Percentiles rank a stretch among this genome's conserved stretches.
Conservation (phyloP, 2,329 filamentous ascomycete genomes). For the Penicillium sp. region DNA sequence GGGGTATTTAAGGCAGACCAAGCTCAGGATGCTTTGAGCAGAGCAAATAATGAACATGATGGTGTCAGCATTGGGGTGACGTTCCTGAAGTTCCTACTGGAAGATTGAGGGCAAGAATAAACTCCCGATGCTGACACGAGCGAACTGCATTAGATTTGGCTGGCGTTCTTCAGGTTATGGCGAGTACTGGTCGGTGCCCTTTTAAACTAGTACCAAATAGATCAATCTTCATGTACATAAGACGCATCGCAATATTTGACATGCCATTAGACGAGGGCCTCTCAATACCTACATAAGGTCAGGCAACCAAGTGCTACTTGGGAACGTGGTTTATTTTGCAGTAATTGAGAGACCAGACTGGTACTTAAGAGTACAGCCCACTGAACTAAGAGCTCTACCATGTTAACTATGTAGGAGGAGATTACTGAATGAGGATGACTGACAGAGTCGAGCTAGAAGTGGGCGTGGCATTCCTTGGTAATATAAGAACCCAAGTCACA, state of each 20-base stretch:
- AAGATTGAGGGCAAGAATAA: slow-evolving; percentile 35
- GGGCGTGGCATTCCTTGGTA: background rate
- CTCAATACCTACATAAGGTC: background rate
- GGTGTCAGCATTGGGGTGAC: slow-evolving; percentile 71
- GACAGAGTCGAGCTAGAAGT: background rate
- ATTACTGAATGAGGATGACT: background rate
- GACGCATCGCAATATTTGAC: background rate
- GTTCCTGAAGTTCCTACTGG: slow-evolving; percentile 73
- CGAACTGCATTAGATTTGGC: background rate
- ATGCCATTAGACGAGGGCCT: background rate
- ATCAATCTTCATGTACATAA: background rate
- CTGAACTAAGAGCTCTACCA: too few relatives aligned
- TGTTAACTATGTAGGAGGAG: background rate
- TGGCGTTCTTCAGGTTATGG: background rate
- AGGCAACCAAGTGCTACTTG: background rate
- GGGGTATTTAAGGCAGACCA: slow-evolving; percentile 70
- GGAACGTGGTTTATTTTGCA: too few relatives aligned
- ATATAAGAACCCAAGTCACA: background rate
- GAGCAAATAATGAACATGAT: slow-evolving; percentile 69
- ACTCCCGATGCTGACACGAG: background rate
- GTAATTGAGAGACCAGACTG: too few relatives aligned
- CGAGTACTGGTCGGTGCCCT: background rate
- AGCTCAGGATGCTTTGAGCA: slow-evolving; percentile 65
- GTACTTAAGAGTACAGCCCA: background rate
- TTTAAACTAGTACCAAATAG: background rate